Base-by-base conservation (phyloP, 176 grass and related monocot genomes). In the Aegilops longissima region DNA sequence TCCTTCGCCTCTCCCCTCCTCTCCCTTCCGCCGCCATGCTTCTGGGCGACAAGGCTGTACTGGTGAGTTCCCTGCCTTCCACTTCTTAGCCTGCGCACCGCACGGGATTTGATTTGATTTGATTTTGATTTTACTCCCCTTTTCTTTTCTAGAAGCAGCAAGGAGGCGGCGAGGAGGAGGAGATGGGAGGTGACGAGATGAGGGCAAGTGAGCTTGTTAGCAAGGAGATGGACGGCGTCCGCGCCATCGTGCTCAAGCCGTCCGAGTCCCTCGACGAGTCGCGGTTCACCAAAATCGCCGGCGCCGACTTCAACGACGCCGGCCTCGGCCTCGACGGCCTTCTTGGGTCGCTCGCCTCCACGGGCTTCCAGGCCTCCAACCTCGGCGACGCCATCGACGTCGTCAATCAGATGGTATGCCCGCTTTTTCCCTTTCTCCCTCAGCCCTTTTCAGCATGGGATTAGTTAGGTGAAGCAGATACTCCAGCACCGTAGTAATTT, bases 291-390 rank as follows among this genome's bases (percentile, higher is more conserved):
- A 92, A 73, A 90, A 93, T 98, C 84, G 64, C 73, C 59, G 96
- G 96, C 34, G 93, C 89, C 29, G 84, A 98, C 83, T 98, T 98
- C 86, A 89, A 91, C 76, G 88, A 93, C 82, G 78, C 81, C 9
- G 82, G 84, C 20, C 69, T 93, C 67, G 93, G 92, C 13, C 87
- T 98, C 74, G 56, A 59, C 0, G 78, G 74, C 16, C 63, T 98
- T 18, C 93, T 98, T 9, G 64, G 23, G 1, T 95, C 93, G 69
- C 61, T 98, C 86, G 78, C 79, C 12, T 35, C 63, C 36, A 94
- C 93, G 16, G 93, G 96, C 2, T 98, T 95, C 84, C 93, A 95
- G 75, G 93, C 96, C 1, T 92, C 93, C 82, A 89, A 94, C 75
- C 93, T 98, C 16, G 91, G 90, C 14, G 91, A 94, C 84, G 96